These are phyloP conservation scores for Solanum megistacrolobum DNA, from an alignment of 257 asterid genomes.

Conservation along the genomic window DNA sequence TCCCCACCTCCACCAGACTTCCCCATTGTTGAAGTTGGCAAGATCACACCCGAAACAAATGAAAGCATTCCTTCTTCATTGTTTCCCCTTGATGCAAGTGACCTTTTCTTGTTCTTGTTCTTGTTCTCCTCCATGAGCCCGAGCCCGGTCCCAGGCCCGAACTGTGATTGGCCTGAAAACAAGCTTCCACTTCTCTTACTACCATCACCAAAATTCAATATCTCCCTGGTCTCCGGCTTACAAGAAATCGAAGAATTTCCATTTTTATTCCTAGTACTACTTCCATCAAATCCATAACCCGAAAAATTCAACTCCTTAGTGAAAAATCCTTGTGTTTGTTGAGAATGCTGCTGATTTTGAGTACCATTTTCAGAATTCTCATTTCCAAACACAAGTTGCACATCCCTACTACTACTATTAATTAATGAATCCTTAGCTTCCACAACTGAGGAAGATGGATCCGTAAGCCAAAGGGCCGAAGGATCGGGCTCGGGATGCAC, in stretches of 20 bases:
- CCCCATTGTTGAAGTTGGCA: conserved; percentile 36
- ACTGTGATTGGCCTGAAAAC: conserved; percentile 24
- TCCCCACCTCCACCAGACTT: conserved; percentile 33
- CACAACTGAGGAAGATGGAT: conserved; percentile 33
- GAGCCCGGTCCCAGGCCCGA: neutral
- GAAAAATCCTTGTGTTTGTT: conserved; percentile 19
- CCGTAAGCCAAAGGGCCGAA: conserved; percentile 53
- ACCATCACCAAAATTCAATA: conserved; percentile 46
- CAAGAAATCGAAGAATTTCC: conserved; percentile 3
- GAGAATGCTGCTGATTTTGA: conserved; percentile 21
- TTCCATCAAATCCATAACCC: conserved; percentile 33
- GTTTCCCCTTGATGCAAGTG: conserved; percentile 43
- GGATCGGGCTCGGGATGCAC: conserved; percentile 46
- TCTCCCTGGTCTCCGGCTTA: conserved; percentile 54
- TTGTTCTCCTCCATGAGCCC: conserved; percentile 9
- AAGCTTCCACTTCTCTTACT: conserved; percentile 24
- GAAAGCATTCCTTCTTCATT: conserved; percentile 75
- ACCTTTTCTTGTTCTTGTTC: conserved; percentile 41
- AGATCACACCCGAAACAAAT: conserved; percentile 50
- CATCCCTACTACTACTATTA: neutral
- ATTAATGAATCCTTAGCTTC: conserved; percentile 26
- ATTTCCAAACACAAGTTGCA: conserved; percentile 6
- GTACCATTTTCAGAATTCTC: conserved; percentile 38
- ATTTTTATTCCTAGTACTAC: conserved; percentile 15
- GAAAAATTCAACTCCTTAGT: conserved; percentile 44